Conservation (phyloP, 2,329 filamentous ascomycete species). For the Albophoma yamanashiensis region DNA sequence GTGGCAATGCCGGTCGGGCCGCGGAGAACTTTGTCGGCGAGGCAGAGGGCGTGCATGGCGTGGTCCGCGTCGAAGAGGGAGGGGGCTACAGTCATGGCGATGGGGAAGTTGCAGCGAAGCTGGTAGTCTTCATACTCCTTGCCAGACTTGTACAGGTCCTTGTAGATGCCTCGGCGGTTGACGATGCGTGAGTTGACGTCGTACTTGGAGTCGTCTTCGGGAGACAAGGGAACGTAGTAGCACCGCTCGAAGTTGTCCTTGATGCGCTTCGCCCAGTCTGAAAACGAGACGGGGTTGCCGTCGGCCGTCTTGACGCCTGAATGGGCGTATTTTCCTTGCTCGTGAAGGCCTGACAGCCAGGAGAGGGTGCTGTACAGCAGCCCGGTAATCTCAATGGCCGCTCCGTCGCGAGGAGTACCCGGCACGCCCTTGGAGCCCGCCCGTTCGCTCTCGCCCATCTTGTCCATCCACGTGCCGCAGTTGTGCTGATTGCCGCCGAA, state of each 20-base stretch:
- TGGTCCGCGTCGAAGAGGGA: slow-evolving; percentile 72
- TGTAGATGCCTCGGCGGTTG: slow-evolving; percentile 94
- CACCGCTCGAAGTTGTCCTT: slow-evolving; percentile 82
- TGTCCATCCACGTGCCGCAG: slow-evolving; percentile 99
- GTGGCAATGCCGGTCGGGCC: slow-evolving; percentile 94
- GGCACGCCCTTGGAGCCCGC: slow-evolving; percentile 89
- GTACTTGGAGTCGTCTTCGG: slow-evolving; percentile 63
- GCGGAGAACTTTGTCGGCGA: slow-evolving; percentile 69
- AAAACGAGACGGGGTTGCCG: slow-evolving; percentile 53
- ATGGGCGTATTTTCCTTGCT: slow-evolving; percentile 61
- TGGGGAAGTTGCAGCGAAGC: slow-evolving; percentile 84
- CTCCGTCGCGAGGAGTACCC: slow-evolving; percentile 92
- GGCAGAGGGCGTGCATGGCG: slow-evolving; percentile 67
- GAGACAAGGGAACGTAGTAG: slow-evolving; percentile 70
- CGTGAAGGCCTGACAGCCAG: slow-evolving; percentile 64
- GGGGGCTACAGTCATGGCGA: slow-evolving; percentile 90
- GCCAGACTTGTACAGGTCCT: slow-evolving; percentile 86
- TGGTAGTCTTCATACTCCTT: slow-evolving; percentile 99
- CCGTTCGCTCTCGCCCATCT: slow-evolving; percentile 96
- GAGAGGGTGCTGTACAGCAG: slow-evolving; percentile 79
- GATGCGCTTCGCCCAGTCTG: slow-evolving; percentile 70
- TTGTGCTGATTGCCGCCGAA: slow-evolving; percentile 92
- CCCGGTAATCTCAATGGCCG: slow-evolving; percentile 90
- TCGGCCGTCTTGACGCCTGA: slow-evolving; percentile 58
- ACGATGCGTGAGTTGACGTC: slow-evolving; percentile 70